phyloP scores from a whole-genome alignment of 139 green algal species.

The Marvania coccoides region DNA sequence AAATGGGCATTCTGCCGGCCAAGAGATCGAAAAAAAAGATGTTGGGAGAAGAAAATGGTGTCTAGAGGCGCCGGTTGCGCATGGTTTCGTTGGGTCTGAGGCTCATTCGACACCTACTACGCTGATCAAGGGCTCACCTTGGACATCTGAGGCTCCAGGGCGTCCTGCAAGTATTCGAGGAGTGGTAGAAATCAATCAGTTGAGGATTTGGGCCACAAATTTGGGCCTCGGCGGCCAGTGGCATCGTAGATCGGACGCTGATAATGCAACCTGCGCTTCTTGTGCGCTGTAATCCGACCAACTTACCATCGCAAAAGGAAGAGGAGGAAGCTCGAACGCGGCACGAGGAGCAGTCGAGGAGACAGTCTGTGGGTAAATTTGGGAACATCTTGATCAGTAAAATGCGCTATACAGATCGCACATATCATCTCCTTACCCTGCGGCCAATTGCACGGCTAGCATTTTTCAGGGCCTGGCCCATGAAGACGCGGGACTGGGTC shows the following conservation, averaged over 20 bases:
- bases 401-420: not conserved
- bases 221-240: too few relatives aligned
- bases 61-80: too few relatives aligned
- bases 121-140: constrained; percentile 17
- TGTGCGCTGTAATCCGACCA: too few relatives aligned
- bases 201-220: not conserved
- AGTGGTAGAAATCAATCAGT: not conserved
- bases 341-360: not conserved
- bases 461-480: not conserved
- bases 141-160: constrained; percentile 33
- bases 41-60: too few relatives aligned
- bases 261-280: too few relatives aligned
- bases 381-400: not conserved
- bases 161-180: constrained; percentile 19
- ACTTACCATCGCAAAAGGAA: constrained; percentile 34
- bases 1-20: too few relatives aligned
- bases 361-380: not conserved
- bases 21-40: too few relatives aligned
- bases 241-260: too few relatives aligned
- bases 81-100: not conserved
- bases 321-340: constrained; percentile 30
- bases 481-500: constrained; percentile 1
- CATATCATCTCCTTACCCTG: not conserved
- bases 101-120: not conserved
- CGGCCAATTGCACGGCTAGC: not conserved